These are phyloP conservation scores for Hebeloma cylindrosporum DNA, from an alignment of 768 basidiomycete species.

Conservation along the genomic window DNA sequence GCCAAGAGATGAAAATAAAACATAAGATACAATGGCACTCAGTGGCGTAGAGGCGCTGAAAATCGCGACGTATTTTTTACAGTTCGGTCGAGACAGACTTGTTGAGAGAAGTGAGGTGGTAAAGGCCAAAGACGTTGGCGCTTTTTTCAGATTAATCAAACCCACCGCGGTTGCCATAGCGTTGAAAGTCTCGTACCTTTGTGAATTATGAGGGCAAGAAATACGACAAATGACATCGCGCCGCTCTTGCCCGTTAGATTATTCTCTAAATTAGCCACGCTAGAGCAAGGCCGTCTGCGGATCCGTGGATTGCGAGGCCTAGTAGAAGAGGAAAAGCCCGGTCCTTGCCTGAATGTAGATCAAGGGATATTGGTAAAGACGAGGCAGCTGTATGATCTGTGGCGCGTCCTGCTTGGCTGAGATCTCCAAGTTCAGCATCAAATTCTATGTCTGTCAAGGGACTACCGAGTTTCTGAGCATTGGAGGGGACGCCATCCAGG, in stretches of 20 bases:
- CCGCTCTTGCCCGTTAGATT: slow-evolving; percentile 33
- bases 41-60: slow-evolving; percentile 87
- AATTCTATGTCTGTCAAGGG: slow-evolving; percentile 43
- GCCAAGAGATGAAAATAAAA: slow-evolving; percentile 57
- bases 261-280: slow-evolving; percentile 54
- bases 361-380: slow-evolving; percentile 15
- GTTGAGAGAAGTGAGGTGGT: slow-evolving; percentile 82
- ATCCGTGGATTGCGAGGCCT: slow-evolving; percentile 83
- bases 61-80: slow-evolving; percentile 69
- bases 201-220: slow-evolving; percentile 88
- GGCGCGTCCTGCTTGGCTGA: slow-evolving; percentile 37
- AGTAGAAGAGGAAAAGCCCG: slow-evolving; percentile 74
- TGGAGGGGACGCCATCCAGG: slow-evolving; percentile 13
- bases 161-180: no score
- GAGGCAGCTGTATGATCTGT: slow-evolving; percentile 9
- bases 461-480: slow-evolving; percentile 10
- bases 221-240: slow-evolving; percentile 77
- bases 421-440: slow-evolving; percentile 62
- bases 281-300: slow-evolving; percentile 91
- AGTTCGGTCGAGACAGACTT: slow-evolving; percentile 63
- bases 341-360: slow-evolving; percentile 25
- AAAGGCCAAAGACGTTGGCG: slow-evolving; percentile 88
- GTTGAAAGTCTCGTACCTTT: slow-evolving; percentile 54
- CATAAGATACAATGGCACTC: slow-evolving; percentile 77
- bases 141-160: slow-evolving; percentile 37